Base-by-base conservation (phyloP, 2,329 filamentous ascomycete species). In the Fusarium tuaranense region DNA sequence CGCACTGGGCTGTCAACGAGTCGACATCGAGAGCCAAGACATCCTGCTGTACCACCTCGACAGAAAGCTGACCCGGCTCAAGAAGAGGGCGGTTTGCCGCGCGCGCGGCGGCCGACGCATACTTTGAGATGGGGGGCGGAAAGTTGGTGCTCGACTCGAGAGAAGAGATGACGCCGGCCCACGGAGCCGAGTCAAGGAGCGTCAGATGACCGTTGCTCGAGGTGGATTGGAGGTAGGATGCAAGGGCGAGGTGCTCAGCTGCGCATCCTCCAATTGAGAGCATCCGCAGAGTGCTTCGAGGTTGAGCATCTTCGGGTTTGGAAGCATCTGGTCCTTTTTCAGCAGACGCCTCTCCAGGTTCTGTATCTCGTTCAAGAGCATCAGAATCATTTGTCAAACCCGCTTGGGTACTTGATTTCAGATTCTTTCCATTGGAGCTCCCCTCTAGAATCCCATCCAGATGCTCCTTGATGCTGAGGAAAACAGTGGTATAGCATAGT, bases 101-200 rank as follows among this genome's bases (percentile, higher is more conserved):
- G 41, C 80, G 85, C 39, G 82, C 83, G 5, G 86, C 80, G 1
- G 84, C 83, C 68, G 86, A 90, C 60, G 88, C 87, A 79, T 90
- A 90, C 66, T 86, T 86, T 13, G 88, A 89, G 8, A 89, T 75
- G 1, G 82, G 76, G 0, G 87, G 87, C 1, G 89, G 83, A 1
- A 84, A 87, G 1, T 86, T 90, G 53, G 95, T 85, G 10, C 86
- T 85, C 2, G 83, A 76, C 12, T 89, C 85, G 7, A 98, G 86
- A 14, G 87, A 87, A 0, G 84, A 77, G 7, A 93, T 85, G 13
- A 95, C 90, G 3, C 82, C 73, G 0, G 85, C 85, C 96, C 97
- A 98, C 34, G 93, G 90, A 4, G 93, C 97, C 20, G 94, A 91
- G 83, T 98, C 96, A 58, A 98, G 84, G n/a, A 95, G 90, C 7